phyloP scores from a whole-genome alignment of 208 protist species.

The Trypanosoma vivax region DNA sequence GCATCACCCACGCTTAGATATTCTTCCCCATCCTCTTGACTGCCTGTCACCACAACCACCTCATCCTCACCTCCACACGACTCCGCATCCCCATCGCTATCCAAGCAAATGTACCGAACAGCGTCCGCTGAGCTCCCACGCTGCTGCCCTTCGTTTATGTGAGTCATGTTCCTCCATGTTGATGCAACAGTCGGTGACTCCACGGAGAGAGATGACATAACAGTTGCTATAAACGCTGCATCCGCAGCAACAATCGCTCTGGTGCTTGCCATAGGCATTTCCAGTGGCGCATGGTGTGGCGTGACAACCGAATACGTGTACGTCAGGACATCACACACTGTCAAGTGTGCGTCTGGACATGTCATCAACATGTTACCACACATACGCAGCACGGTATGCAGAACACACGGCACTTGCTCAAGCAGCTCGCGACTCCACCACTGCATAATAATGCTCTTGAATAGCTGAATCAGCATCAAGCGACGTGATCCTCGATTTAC shows the following conservation, averaged over 20 bases:
- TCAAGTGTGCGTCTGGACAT: constrained; percentile 9
- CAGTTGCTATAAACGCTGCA: constrained; percentile 22
- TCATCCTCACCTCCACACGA: constrained; percentile 1
- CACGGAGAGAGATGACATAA: constrained; percentile 23
- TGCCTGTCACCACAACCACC: neutral
- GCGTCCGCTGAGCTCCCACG: constrained; percentile 2
- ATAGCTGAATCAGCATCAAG: constrained; percentile 2
- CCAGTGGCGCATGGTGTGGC: neutral
- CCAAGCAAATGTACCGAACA: neutral
- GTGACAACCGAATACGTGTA: constrained; percentile 34
- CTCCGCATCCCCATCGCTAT: neutral
- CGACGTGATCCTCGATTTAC: constrained; percentile 9
- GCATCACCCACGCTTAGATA: neutral
- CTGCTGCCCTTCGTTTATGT: constrained; percentile 21
- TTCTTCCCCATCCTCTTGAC: constrained; percentile 4
- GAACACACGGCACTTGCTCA: constrained; percentile 10
- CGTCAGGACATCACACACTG: constrained; percentile 40
- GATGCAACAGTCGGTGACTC: constrained; percentile 36
- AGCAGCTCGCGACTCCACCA: constrained; percentile 20
- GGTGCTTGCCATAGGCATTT: neutral
- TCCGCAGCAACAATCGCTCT: constrained; percentile 7
- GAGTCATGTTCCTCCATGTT: constrained; percentile 50
- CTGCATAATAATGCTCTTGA: constrained; percentile 14
- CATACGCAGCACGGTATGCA: constrained; percentile 15
- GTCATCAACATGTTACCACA: constrained; percentile 27